Base-by-base conservation (phyloP, 495 filamentous ascomycete genomes). In the Annulohypoxylon nitens region DNA sequence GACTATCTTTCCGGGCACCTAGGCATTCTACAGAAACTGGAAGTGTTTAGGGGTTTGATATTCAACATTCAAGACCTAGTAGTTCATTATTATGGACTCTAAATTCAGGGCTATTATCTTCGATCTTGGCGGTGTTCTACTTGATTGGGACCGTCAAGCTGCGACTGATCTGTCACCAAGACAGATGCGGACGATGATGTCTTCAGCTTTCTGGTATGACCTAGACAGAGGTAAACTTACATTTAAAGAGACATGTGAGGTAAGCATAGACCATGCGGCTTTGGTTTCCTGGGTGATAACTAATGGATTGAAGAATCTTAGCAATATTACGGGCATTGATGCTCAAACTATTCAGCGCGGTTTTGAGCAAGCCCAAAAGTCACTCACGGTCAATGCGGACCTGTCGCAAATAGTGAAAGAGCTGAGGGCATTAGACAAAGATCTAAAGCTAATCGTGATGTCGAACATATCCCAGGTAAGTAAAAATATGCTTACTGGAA, bases 111-210 rank as follows among this genome's bases (percentile, higher is more conserved):
- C 66, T 47, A 5, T 69, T 8, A 23, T 69, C 4, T 61, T 69
- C n/a, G 66, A 69, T 45, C 67, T 70, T 41, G 51, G 67, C 7
- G 67, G 67, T 3, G 60, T 70, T 41, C 41, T 70, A 6, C 37
- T 70, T 18, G 51, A 70, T 58, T 70, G 67, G 67, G 48, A 70
- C 18, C 25, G 11, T 25, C 37, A 41, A 12, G 48, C 10, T 12
- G 7, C 26, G 26, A 64, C 7, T 8, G n/a, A 12, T 12, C 25
- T 70, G 7, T 58, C 67, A 5, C 39, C 59, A 9, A 25, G 50
- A 26, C 59, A 70, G 36, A 16, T 70, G 5, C 33, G 12, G 11
- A 58, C 33, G 25, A 26, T 70, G 5, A 64, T 47, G 67, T 39
- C 63, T 26, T 70, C 67, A 0, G 39, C 2, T 7, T 2, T 37